Evolutionary conservation across 768 basidiomycete genomes (phyloP).

Genomic region (Boletus reticuloceps): DNA sequence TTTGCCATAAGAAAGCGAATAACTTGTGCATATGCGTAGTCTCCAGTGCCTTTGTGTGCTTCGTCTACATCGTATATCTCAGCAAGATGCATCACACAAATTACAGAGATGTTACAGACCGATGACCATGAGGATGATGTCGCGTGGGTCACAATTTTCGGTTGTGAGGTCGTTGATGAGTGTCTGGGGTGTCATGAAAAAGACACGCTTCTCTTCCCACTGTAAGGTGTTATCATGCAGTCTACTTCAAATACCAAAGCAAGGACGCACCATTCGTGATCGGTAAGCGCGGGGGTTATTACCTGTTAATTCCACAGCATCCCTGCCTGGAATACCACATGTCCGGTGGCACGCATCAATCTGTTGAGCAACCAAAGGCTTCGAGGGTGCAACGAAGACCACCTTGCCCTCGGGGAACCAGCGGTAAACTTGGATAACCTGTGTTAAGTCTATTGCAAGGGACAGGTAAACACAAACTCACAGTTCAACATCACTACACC

Average conservation of each 20-base stretch:
- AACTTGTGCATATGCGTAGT: constrained; percentile 89
- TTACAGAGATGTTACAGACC: constrained; percentile 44
- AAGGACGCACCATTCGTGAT: constrained; percentile 53
- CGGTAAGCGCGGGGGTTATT: constrained; percentile 54
- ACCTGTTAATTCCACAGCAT: constrained; percentile 87
- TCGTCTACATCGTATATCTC: constrained; percentile 59
- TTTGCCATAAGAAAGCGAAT: constrained; percentile 90
- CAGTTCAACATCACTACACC: constrained; percentile 97
- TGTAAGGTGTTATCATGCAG: constrained; percentile 25
- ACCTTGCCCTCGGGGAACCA: constrained; percentile 94
- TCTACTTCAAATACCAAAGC: not conserved
- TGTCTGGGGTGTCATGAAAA: constrained; percentile 97
- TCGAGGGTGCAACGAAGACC: constrained; percentile 93
- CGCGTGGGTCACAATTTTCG: constrained; percentile 70
- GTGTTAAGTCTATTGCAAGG: not conserved
- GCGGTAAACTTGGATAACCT: constrained; percentile 61
- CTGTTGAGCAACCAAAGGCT: constrained; percentile 94
- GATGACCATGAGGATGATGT: constrained; percentile 85
- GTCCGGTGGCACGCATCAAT: constrained; percentile 89
- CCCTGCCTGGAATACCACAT: constrained; percentile 87
- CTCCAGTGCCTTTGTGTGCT: constrained; percentile 91
- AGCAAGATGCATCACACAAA: not conserved
- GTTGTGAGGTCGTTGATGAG: constrained; percentile 79
- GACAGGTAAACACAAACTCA: constrained; percentile 32
- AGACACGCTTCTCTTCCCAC: constrained; percentile 84